phyloP scores from a whole-genome alignment of 2,329 filamentous ascomycete species.

The Pyrenophora tritici-repentis region DNA sequence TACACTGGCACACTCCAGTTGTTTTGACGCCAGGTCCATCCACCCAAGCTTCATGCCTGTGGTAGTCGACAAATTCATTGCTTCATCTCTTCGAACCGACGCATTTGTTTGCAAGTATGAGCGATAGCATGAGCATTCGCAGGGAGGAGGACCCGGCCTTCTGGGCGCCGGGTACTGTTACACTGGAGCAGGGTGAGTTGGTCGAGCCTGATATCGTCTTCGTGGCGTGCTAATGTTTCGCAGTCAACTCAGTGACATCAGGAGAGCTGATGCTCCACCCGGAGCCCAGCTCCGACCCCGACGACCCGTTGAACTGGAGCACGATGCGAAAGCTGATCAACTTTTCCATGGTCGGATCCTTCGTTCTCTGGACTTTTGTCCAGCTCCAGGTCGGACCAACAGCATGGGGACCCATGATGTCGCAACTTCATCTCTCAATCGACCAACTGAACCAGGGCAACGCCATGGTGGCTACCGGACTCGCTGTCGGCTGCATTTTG shows the following conservation, averaged over 20 bases:
- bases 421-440: slow-evolving; percentile 51
- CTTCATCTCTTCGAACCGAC: not conserved
- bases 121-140: not conserved
- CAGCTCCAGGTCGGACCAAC: slow-evolving; percentile 50
- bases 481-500: slow-evolving; percentile 51
- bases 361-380: slow-evolving; percentile 51
- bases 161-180: slow-evolving; percentile 17
- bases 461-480: slow-evolving; percentile 51
- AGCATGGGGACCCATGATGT: slow-evolving; percentile 51
- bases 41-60: not conserved
- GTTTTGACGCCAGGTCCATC: not conserved
- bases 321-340: slow-evolving; percentile 50
- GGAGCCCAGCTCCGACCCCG: slow-evolving; percentile 15
- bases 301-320: slow-evolving; percentile 49
- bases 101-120: too few species aligned
- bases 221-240: too few species aligned
- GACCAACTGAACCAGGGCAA: slow-evolving; percentile 51
- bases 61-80: not conserved
- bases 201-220: too few species aligned
- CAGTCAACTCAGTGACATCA: not conserved
- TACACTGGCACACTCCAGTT: not conserved
- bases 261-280: slow-evolving; percentile 16
- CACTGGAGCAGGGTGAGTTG: slow-evolving; percentile 12
- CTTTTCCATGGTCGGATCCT: slow-evolving; percentile 50
- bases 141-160: slow-evolving; percentile 8